Evolutionary conservation across 164 flowering plant species (phyloP).

Genomic region (Stephania cephalantha): DNA sequence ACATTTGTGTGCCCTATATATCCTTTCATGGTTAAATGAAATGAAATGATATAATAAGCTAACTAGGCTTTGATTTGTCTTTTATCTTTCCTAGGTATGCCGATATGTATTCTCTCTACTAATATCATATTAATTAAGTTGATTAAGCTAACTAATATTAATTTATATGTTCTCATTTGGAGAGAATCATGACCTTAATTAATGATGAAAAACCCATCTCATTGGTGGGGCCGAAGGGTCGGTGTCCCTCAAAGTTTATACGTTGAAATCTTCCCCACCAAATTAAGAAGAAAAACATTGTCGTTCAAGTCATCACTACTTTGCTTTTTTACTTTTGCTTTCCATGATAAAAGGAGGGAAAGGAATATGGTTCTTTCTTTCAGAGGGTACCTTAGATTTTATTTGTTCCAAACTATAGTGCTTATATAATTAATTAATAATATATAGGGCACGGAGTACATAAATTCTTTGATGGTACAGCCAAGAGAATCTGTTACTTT

Average conservation of each 20-base stretch:
- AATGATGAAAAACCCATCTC: slow-evolving; percentile 1
- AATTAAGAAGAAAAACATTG: background rate
- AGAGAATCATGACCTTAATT: background rate
- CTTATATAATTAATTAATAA: background rate
- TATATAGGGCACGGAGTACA: background rate
- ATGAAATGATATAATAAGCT: too few relatives aligned
- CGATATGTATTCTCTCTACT: too few relatives aligned
- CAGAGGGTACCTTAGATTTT: background rate
- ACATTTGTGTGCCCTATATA: too few relatives aligned
- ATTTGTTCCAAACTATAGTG: background rate
- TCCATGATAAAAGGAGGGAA: background rate
- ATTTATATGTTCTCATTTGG: background rate
- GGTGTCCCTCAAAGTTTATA: background rate
- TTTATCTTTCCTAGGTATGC: too few relatives aligned
- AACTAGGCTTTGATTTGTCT: too few relatives aligned
- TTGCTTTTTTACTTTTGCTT: background rate
- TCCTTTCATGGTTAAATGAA: too few relatives aligned
- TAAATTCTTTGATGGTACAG: background rate
- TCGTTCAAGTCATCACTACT: background rate
- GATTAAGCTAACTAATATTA: too few relatives aligned
- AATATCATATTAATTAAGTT: too few relatives aligned
- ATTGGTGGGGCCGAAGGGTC: background rate
- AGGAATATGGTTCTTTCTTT: background rate
- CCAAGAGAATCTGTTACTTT: background rate
- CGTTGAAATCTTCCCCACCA: background rate